phyloP scores from a whole-genome alignment of 2,329 filamentous ascomycete genomes.

The Emmonsia crescens region DNA sequence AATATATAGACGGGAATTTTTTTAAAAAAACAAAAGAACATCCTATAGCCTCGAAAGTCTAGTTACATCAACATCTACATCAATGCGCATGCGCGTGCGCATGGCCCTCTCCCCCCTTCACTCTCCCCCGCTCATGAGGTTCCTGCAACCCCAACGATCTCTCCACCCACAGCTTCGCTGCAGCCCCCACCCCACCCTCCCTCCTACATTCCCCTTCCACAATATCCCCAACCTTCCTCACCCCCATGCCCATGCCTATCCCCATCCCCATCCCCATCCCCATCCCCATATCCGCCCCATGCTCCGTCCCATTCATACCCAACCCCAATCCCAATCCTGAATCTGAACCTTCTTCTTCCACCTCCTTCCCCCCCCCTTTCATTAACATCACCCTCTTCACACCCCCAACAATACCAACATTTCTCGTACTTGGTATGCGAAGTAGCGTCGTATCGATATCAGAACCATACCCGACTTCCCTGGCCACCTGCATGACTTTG shows the following conservation, averaged over 20 bases:
- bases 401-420: conserved; percentile 13
- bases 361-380: background rate
- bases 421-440: conserved; percentile 54
- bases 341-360: background rate
- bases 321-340: background rate
- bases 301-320: background rate
- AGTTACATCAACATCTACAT: background rate
- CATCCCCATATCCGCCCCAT: too few species aligned
- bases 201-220: conserved; percentile 44
- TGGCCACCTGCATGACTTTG: conserved; percentile 61
- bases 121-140: conserved; percentile 33
- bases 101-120: conserved; percentile 9
- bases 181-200: conserved; percentile 33
- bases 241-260: background rate
- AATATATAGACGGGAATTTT: too few species aligned
- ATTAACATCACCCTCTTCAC: conserved; percentile 24
- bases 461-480: conserved; percentile 68
- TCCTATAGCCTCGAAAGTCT: background rate
- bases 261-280: too few species aligned
- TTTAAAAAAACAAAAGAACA: background rate
- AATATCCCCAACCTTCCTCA: conserved; percentile 50
- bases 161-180: conserved; percentile 42
- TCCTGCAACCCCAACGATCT: conserved; percentile 39
- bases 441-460: conserved; percentile 71
- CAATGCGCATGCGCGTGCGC: conserved; percentile 6